Evolutionary conservation across 495 filamentous ascomycete species (phyloP).

Genomic region (Neurospora sp.): DNA sequence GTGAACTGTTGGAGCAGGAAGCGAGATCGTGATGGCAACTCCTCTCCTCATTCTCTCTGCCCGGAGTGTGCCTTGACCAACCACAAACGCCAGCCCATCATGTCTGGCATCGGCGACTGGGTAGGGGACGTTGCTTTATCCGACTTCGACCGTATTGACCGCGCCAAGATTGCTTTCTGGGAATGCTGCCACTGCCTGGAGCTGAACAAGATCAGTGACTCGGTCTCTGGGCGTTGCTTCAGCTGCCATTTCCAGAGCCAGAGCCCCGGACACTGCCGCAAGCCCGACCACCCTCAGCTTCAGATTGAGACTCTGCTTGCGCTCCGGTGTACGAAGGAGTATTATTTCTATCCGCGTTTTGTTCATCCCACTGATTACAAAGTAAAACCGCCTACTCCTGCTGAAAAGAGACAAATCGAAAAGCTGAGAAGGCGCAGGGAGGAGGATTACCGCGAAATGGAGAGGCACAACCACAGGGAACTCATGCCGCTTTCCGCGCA

Average conservation of each 20-base stretch:
- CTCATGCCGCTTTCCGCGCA: neutral
- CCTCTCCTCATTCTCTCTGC: neutral
- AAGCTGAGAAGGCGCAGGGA: neutral
- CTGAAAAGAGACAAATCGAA: neutral
- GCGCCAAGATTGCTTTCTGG: neutral
- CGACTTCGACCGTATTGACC: neutral
- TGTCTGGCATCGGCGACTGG: neutral
- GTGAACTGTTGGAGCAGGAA: neutral
- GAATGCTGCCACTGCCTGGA: neutral
- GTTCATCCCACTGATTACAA: neutral
- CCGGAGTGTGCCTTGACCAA: neutral
- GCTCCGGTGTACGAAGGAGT: neutral
- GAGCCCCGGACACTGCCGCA: neutral
- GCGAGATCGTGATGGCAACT: neutral
- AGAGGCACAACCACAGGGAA: fast-evolving
- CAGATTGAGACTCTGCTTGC: neutral
- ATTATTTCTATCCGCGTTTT: neutral
- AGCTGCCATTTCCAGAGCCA: neutral
- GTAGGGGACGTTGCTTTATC: neutral
- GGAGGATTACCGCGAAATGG: neutral
- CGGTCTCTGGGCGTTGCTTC: neutral
- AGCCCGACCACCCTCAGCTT: neutral
- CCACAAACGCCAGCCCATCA: neutral
- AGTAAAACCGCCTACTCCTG: neutral
- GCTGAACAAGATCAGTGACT: neutral